Conservation (phyloP, 2,329 filamentous ascomycete species). For the Chaetomium globosum region DNA sequence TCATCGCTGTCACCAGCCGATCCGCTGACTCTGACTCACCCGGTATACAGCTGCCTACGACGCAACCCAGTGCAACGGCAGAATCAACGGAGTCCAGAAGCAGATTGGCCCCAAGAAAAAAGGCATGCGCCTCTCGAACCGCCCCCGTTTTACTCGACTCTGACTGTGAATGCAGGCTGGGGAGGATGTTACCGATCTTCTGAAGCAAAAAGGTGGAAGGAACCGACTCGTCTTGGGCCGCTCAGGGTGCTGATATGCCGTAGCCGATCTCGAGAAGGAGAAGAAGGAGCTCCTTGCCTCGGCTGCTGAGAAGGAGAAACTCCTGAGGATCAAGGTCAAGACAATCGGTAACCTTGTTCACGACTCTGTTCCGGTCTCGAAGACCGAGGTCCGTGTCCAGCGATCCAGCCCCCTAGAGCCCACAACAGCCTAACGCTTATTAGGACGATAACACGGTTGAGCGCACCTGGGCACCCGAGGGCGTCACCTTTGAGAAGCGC, state of each 20-base stretch:
- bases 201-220: slow-evolving; percentile 65
- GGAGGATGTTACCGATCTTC: slow-evolving; percentile 79
- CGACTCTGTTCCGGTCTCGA: slow-evolving; percentile 78
- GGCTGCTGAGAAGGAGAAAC: slow-evolving; percentile 73
- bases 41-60: slow-evolving; percentile 33
- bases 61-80: slow-evolving; percentile 72
- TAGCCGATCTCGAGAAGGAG: slow-evolving; percentile 70
- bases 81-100: slow-evolving; percentile 88
- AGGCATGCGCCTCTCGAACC: slow-evolving; percentile 52
- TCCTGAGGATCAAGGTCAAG: slow-evolving; percentile 76
- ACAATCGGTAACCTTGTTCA: slow-evolving; percentile 91
- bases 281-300: slow-evolving; percentile 78
- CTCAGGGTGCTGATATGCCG: slow-evolving; percentile 20
- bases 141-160: slow-evolving; percentile 1
- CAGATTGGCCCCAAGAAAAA: slow-evolving; percentile 88
- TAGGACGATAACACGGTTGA: slow-evolving; percentile 78
- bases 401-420: slow-evolving; percentile 5
- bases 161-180: slow-evolving; percentile 61
- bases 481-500: slow-evolving; percentile 72
- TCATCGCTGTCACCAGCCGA: slow-evolving; percentile 64
- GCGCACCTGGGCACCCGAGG: slow-evolving; percentile 79
- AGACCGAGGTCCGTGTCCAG: slow-evolving; percentile 63
- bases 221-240: not conserved
- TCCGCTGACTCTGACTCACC: slow-evolving; percentile 36
- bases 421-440: slow-evolving; percentile 15